Conservation (phyloP, 768 basidiomycete species). For the Tephrocybe sp. region DNA sequence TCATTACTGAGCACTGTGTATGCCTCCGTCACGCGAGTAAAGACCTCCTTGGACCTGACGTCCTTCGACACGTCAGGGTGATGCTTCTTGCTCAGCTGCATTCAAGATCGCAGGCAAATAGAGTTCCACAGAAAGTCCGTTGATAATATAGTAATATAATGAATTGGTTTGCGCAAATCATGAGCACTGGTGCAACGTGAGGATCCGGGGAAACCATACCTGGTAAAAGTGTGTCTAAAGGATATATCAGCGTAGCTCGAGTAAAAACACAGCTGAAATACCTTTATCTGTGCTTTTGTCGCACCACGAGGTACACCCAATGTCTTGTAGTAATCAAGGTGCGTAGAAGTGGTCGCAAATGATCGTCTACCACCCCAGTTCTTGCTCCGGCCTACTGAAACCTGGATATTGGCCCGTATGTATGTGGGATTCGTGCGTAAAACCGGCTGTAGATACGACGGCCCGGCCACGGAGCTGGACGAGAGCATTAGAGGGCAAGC, state of each 20-base stretch:
- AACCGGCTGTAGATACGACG: background rate
- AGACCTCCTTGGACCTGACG: conserved; percentile 36
- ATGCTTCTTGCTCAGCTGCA: conserved; percentile 48
- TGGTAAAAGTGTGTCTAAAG: conserved; percentile 43
- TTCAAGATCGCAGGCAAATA: no score
- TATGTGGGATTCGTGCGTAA: background rate
- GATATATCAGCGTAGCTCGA: background rate
- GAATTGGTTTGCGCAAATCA: background rate
- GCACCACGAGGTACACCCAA: conserved; percentile 38
- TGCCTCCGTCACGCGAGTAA: conserved; percentile 41
- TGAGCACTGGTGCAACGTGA: background rate
- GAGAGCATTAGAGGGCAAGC: conserved; percentile 16
- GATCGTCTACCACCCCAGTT: no score
- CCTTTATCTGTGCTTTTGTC: conserved; percentile 44
- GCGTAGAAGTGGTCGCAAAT: conserved; percentile 25
- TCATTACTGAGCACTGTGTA: conserved; percentile 46
- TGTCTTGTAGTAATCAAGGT: conserved; percentile 37
- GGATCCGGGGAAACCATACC: conserved; percentile 20
- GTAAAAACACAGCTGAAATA: conserved; percentile 10
- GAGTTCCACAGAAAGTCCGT: background rate
- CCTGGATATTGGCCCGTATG: no score
- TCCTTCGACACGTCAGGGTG: conserved; percentile 51
- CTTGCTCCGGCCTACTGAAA: background rate
- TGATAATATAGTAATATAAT: background rate
- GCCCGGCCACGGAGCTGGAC: background rate